These are phyloP conservation scores for Solanum hybrid DNA, from an alignment of 305 asterid species.

Conservation along the genomic window DNA sequence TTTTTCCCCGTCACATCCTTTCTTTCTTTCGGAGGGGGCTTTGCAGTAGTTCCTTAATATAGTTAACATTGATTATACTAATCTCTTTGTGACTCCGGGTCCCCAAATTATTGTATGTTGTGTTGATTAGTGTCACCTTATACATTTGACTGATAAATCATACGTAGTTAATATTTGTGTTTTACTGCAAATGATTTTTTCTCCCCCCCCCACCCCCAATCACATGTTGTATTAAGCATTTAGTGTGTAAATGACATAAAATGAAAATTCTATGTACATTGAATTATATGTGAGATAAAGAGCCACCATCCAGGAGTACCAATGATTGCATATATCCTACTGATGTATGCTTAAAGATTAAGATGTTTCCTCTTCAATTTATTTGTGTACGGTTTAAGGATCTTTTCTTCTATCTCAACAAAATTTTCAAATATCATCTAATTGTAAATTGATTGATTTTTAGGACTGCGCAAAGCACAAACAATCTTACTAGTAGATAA, in stretches of 20 bases:
- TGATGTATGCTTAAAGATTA: not conserved
- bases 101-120: not conserved
- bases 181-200: not conserved
- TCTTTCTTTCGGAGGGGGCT: not conserved
- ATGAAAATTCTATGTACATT: not conserved
- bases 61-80: not conserved
- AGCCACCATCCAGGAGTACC: not conserved
- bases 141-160: not conserved
- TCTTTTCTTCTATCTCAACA: not conserved
- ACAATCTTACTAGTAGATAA: not conserved
- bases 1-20: not conserved
- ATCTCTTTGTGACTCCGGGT: not conserved
- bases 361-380: not conserved
- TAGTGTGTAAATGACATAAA: not conserved
- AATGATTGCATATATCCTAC: not conserved
- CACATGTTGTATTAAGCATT: not conserved
- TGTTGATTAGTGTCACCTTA: not conserved
- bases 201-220: too few species aligned
- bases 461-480: not conserved
- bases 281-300: not conserved
- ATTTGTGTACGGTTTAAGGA: not conserved
- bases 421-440: not conserved
- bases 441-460: not conserved
- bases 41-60: not conserved
- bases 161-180: not conserved